These are phyloP conservation scores for Boletus sp. DNA, from an alignment of 768 basidiomycete species.

Conservation along the genomic window DNA sequence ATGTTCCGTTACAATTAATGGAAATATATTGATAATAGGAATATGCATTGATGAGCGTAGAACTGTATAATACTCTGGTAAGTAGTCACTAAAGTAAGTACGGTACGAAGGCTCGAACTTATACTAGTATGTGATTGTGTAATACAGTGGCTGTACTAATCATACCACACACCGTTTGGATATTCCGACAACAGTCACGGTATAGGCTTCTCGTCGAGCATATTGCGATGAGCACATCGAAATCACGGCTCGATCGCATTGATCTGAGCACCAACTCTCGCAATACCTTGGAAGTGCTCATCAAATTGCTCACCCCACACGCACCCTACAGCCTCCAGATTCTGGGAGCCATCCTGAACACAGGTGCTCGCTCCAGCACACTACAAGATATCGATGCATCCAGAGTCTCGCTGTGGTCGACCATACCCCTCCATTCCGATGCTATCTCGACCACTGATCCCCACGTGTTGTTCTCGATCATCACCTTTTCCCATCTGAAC, in stretches of 20 bases:
- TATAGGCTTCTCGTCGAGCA: too few species aligned
- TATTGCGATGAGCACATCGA: too few species aligned
- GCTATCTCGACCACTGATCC: not conserved
- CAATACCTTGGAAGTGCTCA: constrained; percentile 4
- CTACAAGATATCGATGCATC: constrained; percentile 15
- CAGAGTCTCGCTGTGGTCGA: constrained; percentile 20
- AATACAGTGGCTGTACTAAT: too few species aligned
- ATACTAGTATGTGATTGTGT: too few species aligned
- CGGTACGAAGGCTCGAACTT: too few species aligned
- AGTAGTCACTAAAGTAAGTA: too few species aligned
- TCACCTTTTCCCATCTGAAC: constrained; percentile 11
- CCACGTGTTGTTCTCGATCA: constrained; percentile 20
- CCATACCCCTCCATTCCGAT: constrained; percentile 5
- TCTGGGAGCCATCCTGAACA: constrained; percentile 21
- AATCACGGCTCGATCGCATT: constrained; percentile 4
- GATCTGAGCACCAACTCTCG: constrained; percentile 6
- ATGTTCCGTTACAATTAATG: too few species aligned
- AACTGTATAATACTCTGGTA: too few species aligned
- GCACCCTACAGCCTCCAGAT: constrained; percentile 13
- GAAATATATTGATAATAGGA: too few species aligned
- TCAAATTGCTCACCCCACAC: constrained; percentile 13
- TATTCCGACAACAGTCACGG: too few species aligned
- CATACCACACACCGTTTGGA: too few species aligned
- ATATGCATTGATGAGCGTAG: too few species aligned
- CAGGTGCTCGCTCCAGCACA: constrained; percentile 9